Conservation (phyloP, 2,329 filamentous ascomycete genomes). For the Fusarium multiceps region DNA sequence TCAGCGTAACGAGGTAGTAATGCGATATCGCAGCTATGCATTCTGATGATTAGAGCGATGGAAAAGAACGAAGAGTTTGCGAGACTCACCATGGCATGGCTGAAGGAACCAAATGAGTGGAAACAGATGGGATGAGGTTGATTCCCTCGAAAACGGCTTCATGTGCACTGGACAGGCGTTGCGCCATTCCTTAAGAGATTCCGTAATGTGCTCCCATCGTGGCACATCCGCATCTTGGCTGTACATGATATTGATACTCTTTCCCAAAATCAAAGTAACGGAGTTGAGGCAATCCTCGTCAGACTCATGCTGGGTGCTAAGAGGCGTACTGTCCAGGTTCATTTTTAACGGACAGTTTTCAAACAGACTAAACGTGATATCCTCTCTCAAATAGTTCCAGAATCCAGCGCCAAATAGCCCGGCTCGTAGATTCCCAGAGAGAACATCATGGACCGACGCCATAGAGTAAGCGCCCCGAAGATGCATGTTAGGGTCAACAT, state of each 20-base stretch:
- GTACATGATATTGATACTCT: constrained; percentile 56
- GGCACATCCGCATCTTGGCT: background rate
- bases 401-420: constrained; percentile 56
- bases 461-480: constrained; percentile 60
- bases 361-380: constrained; percentile 65
- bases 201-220: constrained; percentile 40
- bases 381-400: constrained; percentile 64
- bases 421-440: constrained; percentile 36
- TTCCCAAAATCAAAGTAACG: constrained; percentile 56
- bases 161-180: constrained; percentile 47
- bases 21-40: constrained; percentile 56
- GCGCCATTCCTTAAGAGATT: constrained; percentile 48
- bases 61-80: background rate
- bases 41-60: background rate
- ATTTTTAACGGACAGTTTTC: constrained; percentile 56
- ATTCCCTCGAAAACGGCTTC: constrained; percentile 46
- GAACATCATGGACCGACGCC: constrained; percentile 47
- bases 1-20: constrained; percentile 54
- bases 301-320: constrained; percentile 29
- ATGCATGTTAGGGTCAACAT: constrained; percentile 57
- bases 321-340: constrained; percentile 44
- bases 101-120: constrained; percentile 55
- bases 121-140: constrained; percentile 38
- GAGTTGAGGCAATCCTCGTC: constrained; percentile 52
- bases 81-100: constrained; percentile 56